Base-by-base conservation (phyloP, 495 filamentous ascomycete genomes). In the Penicillium desertorum region DNA sequence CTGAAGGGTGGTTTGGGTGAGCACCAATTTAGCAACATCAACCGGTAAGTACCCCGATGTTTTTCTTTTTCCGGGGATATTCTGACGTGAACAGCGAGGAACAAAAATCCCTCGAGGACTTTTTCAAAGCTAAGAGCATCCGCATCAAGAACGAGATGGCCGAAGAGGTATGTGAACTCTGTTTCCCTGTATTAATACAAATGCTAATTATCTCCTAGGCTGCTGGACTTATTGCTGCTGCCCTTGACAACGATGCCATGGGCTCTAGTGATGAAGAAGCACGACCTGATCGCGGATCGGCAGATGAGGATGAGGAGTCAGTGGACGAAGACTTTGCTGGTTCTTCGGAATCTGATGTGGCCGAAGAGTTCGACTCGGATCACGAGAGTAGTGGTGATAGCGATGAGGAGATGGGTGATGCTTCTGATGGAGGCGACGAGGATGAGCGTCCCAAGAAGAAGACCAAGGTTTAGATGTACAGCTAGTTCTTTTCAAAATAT, bases 21-120 rank as follows among this genome's bases (percentile, higher is more conserved):
- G 62, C 88, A 92, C 60, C 91, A 96, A 63, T 98, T 99, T 76
- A 96, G 90, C 75, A 99, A 99, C 75, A 98, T 99, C 73, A 99
- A 98, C 68, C 90, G 93, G 83, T 86, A 74, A 46, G 79, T 54
- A 3, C 10, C 42, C 8, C 7, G 47, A 12, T 5, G 7, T 11
- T 14, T 29, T 50, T 19, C 27, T 8, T 45, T 34, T 45, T 45
- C 20, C 8, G 4, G 27, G 47, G 27, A 42, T 57, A 16, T 58
- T 51, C 56, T 19, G 20, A 48, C 17, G 51, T 48, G 5, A n/a
- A 19, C 54, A 87, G 85, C 52, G 95, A 99, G 79, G 94, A 99
- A 64, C 89, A 98, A 77, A 87, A 92, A 71, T 89, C 91, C 6
- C 84, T 99, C 4, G 94, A 98, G 65, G 86, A 90, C 59, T 98